phyloP scores from a whole-genome alignment of 169 alveolate species.

The Babesia caballi region DNA sequence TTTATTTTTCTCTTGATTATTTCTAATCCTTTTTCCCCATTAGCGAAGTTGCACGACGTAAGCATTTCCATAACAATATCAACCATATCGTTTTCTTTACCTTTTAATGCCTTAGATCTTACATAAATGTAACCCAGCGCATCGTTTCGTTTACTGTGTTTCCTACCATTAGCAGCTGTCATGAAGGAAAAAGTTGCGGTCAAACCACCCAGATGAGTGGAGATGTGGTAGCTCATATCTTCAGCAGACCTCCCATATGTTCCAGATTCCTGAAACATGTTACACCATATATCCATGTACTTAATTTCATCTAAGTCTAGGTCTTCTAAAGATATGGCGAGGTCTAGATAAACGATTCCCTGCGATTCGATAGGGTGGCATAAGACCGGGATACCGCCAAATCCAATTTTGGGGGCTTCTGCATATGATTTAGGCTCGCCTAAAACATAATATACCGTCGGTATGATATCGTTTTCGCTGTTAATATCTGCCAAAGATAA shows the following conservation, averaged over 20 bases:
- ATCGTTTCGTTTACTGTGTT: slow-evolving; percentile 48
- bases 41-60: slow-evolving; percentile 61
- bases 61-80: slow-evolving; percentile 67
- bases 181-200: slow-evolving; percentile 54
- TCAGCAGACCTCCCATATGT: slow-evolving; percentile 68
- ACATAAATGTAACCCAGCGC: slow-evolving; percentile 68
- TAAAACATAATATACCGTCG: slow-evolving; percentile 59
- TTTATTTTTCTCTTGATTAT: slow-evolving; percentile 63
- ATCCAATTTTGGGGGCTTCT: slow-evolving; percentile 3
- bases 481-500: slow-evolving; percentile 66
- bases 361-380: slow-evolving; percentile 71
- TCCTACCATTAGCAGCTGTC: slow-evolving; percentile 57
- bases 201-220: slow-evolving; percentile 67
- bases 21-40: slow-evolving; percentile 70
- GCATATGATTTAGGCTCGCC: slow-evolving; percentile 9
- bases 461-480: slow-evolving; percentile 66
- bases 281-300: slow-evolving; percentile 61
- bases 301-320: slow-evolving; percentile 69
- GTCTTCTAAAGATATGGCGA: slow-evolving; percentile 65
- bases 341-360: slow-evolving; percentile 74
- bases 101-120: slow-evolving; percentile 67
- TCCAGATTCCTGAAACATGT: slow-evolving; percentile 70
- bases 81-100: slow-evolving; percentile 64
- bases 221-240: slow-evolving; percentile 67
- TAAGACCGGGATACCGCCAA: slow-evolving; percentile 25